Conservation (phyloP, 371 early-diverging fungal genomes). For the Synchytrium microbalum region DNA sequence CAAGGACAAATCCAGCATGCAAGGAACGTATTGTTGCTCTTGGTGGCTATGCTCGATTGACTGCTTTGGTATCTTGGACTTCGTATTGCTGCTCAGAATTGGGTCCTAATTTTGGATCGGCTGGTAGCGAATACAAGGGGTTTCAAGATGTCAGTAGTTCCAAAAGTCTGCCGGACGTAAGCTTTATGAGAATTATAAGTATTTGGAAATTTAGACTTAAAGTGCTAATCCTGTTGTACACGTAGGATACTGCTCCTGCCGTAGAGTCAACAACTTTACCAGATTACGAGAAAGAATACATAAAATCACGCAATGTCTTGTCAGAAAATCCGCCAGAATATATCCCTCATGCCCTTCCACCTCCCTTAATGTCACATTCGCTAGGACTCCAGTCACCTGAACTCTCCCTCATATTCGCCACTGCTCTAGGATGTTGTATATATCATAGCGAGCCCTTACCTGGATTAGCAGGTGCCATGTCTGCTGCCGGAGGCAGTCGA, state of each 20-base stretch:
- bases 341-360: neutral
- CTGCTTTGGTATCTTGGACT: neutral
- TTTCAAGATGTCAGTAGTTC: neutral
- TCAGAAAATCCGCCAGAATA: neutral
- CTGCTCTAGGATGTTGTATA: neutral
- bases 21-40: neutral
- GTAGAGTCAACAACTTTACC: no score
- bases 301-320: neutral
- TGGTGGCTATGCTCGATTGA: neutral
- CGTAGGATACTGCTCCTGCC: no score
- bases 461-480: neutral
- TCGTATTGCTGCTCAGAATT: neutral
- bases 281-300: neutral
- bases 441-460: neutral
- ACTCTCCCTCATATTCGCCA: neutral
- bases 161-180: neutral
- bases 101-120: neutral
- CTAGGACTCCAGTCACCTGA: neutral
- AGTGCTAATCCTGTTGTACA: no score
- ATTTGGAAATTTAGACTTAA: no score
- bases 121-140: neutral
- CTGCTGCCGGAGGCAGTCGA: neutral
- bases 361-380: neutral
- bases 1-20: neutral
- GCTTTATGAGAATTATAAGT: no score